phyloP scores from a whole-genome alignment of 345 rosid species.

The Kernera saxatilis region DNA sequence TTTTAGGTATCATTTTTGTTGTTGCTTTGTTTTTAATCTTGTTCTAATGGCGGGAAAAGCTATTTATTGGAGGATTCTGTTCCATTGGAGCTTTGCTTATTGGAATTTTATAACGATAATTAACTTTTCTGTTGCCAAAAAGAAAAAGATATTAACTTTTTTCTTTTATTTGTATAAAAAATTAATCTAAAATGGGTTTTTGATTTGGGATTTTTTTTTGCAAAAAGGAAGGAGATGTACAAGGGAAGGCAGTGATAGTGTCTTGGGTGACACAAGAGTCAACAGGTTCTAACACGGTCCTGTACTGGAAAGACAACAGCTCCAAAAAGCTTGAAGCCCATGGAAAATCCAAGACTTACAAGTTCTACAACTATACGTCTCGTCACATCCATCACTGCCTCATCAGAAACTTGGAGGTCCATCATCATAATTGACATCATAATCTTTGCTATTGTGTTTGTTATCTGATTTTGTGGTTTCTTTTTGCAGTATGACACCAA shows the following conservation, averaged over 20 bases:
- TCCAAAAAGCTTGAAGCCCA: slow-evolving; percentile 35
- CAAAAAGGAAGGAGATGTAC: slow-evolving; percentile 68
- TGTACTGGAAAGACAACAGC: slow-evolving; percentile 61
- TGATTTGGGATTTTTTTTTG: neutral
- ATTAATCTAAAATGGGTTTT: neutral
- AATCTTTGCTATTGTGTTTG: neutral
- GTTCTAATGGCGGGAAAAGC: neutral
- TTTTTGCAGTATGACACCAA: slow-evolving; percentile 47
- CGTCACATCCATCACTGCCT: slow-evolving; percentile 84
- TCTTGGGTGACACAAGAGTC: slow-evolving; percentile 86
- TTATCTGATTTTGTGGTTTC: slow-evolving; percentile 1
- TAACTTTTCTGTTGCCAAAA: too few species aligned
- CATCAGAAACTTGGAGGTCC: slow-evolving; percentile 60
- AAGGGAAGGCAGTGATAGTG: slow-evolving; percentile 70
- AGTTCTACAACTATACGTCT: slow-evolving; percentile 59
- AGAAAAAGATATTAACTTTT: too few species aligned
- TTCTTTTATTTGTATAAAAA: neutral
- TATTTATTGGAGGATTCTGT: neutral
- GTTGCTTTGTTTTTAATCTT: neutral
- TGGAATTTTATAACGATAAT: neutral
- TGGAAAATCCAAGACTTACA: slow-evolving; percentile 51
- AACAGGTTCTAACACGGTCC: slow-evolving; percentile 53
- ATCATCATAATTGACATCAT: neutral
- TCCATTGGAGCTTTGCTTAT: neutral
- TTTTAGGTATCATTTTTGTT: neutral